Evolutionary conservation across 805 yeast genomes (phyloP).

Genomic region (Cyberlindnera samutprakarnensis): DNA sequence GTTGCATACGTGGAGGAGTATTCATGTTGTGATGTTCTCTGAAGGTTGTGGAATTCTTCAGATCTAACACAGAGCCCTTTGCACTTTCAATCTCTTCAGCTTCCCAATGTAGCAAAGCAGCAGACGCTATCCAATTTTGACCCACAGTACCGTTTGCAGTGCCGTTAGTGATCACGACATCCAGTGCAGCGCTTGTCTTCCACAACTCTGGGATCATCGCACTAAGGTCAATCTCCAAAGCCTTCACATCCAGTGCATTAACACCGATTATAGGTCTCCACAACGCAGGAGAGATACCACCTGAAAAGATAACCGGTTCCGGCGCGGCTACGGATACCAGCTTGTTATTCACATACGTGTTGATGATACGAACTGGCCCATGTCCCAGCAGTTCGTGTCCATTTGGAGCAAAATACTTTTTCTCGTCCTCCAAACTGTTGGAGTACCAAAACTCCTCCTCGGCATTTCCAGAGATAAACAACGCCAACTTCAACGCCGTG

Average conservation of each 20-base stretch:
- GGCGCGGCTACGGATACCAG: constrained; percentile 60
- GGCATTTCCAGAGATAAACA: constrained; percentile 68
- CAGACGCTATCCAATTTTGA: constrained; percentile 55
- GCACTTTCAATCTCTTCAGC: constrained; percentile 30
- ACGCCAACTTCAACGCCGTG: constrained; percentile 40
- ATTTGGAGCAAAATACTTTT: constrained; percentile 29
- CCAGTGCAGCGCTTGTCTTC: constrained; percentile 34
- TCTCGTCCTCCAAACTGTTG: constrained; percentile 43
- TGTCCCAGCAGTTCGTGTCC: constrained; percentile 44
- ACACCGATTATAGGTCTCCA: constrained; percentile 79
- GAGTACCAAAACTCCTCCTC: constrained; percentile 83
- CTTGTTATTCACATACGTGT: constrained; percentile 51
- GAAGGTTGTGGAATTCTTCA: constrained; percentile 21
- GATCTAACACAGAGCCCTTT: constrained; percentile 29
- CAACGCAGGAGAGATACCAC: constrained; percentile 71
- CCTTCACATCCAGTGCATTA: constrained; percentile 65
- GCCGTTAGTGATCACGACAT: constrained; percentile 49
- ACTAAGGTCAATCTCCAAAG: constrained; percentile 65
- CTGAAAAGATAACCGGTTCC: constrained; percentile 69
- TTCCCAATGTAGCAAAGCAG: constrained; percentile 50
- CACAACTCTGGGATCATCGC: constrained; percentile 65
- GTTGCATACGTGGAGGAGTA: constrained; percentile 9
- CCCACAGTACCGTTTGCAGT: constrained; percentile 23
- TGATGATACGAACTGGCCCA: constrained; percentile 66
- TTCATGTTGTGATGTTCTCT: constrained; percentile 1